phyloP scores from a whole-genome alignment of 2,329 filamentous ascomycete genomes.

The Rachicladosporium sp. region DNA sequence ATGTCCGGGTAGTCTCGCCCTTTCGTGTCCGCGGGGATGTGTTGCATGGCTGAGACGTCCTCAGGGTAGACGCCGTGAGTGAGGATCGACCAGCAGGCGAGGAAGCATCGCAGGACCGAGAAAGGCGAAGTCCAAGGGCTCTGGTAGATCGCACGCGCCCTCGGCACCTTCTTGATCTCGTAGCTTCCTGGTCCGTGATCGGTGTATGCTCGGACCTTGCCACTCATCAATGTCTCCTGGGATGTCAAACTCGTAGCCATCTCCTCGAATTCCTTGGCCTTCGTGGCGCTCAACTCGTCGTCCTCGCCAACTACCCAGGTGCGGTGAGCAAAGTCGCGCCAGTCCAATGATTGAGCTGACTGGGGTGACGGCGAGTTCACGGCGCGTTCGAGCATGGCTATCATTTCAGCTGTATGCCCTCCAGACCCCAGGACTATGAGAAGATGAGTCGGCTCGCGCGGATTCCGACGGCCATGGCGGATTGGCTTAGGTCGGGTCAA shows the following conservation, averaged over 20 bases:
- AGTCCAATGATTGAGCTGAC: conserved; percentile 24
- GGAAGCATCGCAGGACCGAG: conserved; percentile 53
- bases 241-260: conserved; percentile 8
- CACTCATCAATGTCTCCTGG: conserved; percentile 11
- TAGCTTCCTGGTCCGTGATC: conserved; percentile 33
- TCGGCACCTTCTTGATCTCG: conserved; percentile 55
- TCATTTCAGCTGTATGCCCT: conserved; percentile 90
- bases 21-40: not conserved
- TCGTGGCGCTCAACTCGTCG: conserved; percentile 57
- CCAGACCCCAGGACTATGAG: conserved; percentile 82
- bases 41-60: not conserved
- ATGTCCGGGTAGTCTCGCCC: conserved; percentile 50
- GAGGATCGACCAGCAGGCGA: conserved; percentile 48
- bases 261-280: conserved; percentile 52
- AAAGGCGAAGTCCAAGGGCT: conserved; percentile 60
- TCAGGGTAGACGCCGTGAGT: conserved; percentile 7
- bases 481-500: conserved; percentile 17
- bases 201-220: conserved; percentile 9
- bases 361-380: conserved; percentile 24
- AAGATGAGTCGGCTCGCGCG: conserved; percentile 41
- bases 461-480: conserved; percentile 18
- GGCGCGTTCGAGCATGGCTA: conserved; percentile 62
- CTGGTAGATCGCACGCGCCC: conserved; percentile 76
- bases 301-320: conserved; percentile 73
- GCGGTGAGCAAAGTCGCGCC: conserved; percentile 43